phyloP scores from a whole-genome alignment of 2,329 filamentous ascomycete species.

The Cladobotryum protrusum region DNA sequence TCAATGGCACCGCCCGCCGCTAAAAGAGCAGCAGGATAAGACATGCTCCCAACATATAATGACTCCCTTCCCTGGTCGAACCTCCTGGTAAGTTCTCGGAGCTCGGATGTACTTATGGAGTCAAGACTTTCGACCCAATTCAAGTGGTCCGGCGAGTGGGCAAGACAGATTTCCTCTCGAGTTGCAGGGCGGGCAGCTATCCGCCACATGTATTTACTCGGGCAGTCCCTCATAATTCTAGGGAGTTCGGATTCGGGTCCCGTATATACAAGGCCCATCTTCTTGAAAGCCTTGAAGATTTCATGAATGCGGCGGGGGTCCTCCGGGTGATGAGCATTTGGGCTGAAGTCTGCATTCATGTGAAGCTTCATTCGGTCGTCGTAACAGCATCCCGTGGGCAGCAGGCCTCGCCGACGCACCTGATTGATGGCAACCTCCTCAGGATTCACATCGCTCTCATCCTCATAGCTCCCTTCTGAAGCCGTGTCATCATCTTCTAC shows the following conservation, averaged over 20 bases:
- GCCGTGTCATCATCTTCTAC: constrained; percentile 25
- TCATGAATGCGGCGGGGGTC: constrained; percentile 87
- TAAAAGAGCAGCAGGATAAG: constrained; percentile 72
- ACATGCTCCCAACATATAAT: constrained; percentile 76
- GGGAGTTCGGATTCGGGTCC: constrained; percentile 50
- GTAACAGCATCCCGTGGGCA: constrained; percentile 77
- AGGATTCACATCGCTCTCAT: constrained; percentile 30
- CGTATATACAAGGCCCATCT: constrained; percentile 67
- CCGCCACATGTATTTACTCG: constrained; percentile 62
- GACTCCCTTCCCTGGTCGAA: constrained; percentile 65
- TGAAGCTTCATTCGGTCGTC: constrained; percentile 95
- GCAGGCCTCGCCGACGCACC: constrained; percentile 39
- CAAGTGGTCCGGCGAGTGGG: constrained; percentile 73
- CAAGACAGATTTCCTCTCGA: constrained; percentile 69
- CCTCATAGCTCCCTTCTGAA: constrained; percentile 30
- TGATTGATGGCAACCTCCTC: constrained; percentile 33
- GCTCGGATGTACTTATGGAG: constrained; percentile 51
- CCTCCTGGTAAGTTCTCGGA: constrained; percentile 58
- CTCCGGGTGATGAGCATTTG: constrained; percentile 81
- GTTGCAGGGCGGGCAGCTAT: constrained; percentile 76
- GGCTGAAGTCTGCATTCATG: constrained; percentile 71
- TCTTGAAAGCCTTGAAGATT: constrained; percentile 85
- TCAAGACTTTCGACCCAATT: constrained; percentile 63
- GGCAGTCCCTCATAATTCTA: constrained; percentile 45
- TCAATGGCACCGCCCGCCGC: constrained; percentile 93